A percentile compares a stretch with the other conserved stretches of the same genome.
phyloP scores from a whole-genome alignment of 2,329 filamentous ascomycete genomes.

The Aspergillus sp. region DNA sequence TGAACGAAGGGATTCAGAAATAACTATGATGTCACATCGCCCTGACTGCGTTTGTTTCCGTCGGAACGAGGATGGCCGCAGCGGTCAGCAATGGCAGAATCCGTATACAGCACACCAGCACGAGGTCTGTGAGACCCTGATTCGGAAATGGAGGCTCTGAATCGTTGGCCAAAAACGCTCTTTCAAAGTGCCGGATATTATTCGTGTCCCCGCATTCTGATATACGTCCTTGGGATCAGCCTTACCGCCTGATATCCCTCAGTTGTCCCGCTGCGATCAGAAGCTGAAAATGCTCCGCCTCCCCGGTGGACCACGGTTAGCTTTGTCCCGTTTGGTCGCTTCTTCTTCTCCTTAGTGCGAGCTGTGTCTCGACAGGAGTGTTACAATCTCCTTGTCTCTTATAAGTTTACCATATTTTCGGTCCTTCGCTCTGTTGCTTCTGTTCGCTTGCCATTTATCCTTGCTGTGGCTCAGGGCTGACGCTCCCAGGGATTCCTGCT shows the following conservation, averaged over 20 bases:
- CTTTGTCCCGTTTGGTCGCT: constrained; percentile 2
- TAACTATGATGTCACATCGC: constrained; percentile 2
- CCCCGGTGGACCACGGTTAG: constrained; percentile 18
- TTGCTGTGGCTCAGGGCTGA: constrained; percentile 15
- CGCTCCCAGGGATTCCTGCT: constrained; percentile 23
- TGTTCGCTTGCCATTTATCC: constrained; percentile 3
- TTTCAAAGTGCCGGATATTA: not conserved
- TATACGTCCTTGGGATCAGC: not conserved
- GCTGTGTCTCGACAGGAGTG: not conserved
- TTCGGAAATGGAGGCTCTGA: constrained; percentile 1
- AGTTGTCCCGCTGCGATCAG: constrained; percentile 8
- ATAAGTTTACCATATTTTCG: constrained; percentile 6
- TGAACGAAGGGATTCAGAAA: not conserved
- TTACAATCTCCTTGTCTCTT: not conserved
- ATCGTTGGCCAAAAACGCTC: not conserved
- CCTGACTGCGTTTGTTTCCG: not conserved
- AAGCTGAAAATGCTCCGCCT: constrained; percentile 18
- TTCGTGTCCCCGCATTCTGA: not conserved
- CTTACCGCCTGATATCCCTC: not conserved
- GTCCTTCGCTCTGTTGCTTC: constrained; percentile 6
- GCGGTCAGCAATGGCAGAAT: constrained; percentile 4
- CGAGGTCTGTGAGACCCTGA: not conserved
- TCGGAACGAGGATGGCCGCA: not conserved
- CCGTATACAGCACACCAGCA: not conserved
- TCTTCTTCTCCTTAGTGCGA: not conserved